phyloP scores from a whole-genome alignment of 148 eudicot genomes.

The Chenopodium formosanum region DNA sequence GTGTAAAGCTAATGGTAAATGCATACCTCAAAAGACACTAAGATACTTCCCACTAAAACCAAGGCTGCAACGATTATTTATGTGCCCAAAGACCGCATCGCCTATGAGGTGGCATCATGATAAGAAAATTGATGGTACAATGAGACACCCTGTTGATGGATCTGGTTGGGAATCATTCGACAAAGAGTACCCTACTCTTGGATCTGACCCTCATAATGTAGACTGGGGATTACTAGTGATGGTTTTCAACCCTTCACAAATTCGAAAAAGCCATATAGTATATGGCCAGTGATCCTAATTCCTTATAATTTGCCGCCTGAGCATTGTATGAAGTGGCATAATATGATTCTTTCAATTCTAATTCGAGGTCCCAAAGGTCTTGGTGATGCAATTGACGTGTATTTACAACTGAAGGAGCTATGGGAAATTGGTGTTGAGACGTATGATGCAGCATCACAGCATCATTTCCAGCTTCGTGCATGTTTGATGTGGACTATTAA shows the following conservation, averaged over 20 bases:
- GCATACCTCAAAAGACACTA: background rate
- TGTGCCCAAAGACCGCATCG: constrained; percentile 4
- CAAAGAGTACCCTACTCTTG: background rate
- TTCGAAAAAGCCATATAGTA: too few species aligned
- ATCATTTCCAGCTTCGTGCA: too few species aligned
- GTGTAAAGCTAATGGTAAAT: background rate
- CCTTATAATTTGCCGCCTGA: too few species aligned
- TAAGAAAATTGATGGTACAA: background rate
- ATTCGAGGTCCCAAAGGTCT: too few species aligned
- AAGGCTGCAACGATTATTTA: background rate
- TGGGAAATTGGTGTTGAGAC: too few species aligned
- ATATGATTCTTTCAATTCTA: too few species aligned
- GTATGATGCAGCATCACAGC: too few species aligned
- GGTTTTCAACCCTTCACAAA: background rate
- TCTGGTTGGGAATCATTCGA: background rate
- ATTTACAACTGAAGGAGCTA: too few species aligned
- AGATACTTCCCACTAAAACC: background rate
- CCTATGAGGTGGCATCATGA: background rate
- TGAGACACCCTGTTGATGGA: background rate
- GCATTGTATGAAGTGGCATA: too few species aligned
- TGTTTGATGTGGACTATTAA: too few species aligned
- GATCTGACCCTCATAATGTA: background rate
- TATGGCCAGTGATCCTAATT: too few species aligned
- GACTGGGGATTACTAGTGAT: background rate
- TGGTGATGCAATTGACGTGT: too few species aligned